Evolutionary conservation across 768 basidiomycete species (phyloP).

Genomic region (Termitomyces sp.): DNA sequence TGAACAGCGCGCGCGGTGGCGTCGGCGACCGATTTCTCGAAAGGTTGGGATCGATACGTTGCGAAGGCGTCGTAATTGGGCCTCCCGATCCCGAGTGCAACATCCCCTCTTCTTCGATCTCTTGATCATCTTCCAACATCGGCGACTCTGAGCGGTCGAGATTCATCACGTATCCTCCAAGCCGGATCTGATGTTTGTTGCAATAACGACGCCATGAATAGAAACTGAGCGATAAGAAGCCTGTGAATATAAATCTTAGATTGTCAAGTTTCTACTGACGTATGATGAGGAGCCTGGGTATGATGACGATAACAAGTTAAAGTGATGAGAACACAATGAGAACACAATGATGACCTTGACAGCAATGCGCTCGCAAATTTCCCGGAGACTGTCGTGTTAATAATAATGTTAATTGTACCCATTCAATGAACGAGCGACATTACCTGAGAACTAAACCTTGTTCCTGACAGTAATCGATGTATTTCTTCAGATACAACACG

Average conservation of each 20-base stretch:
- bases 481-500: constrained; percentile 76
- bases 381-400: constrained; percentile 45
- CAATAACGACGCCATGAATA: constrained; percentile 91
- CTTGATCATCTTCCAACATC: constrained; percentile 35
- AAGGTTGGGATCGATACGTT: constrained; percentile 14
- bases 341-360: constrained; percentile 47
- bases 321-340: not conserved
- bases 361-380: constrained; percentile 85
- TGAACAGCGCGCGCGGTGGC: constrained; percentile 70
- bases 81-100: constrained; percentile 27
- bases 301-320: constrained; percentile 5
- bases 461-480: constrained; percentile 88
- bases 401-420: not conserved
- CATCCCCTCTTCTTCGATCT: constrained; percentile 34
- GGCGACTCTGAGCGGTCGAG: constrained; percentile 43
- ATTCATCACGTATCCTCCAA: constrained; percentile 81
- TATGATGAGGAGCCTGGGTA: constrained; percentile 77
- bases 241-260: not conserved
- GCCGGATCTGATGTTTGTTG: constrained; percentile 89
- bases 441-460: constrained; percentile 80
- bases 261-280: constrained; percentile 38
- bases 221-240: constrained; percentile 44
- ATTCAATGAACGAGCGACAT: not conserved
- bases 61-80: constrained; percentile 25
- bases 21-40: constrained; percentile 70